phyloP scores from a whole-genome alignment of 805 yeast species.

The Schwanniomyces polymorphus region DNA sequence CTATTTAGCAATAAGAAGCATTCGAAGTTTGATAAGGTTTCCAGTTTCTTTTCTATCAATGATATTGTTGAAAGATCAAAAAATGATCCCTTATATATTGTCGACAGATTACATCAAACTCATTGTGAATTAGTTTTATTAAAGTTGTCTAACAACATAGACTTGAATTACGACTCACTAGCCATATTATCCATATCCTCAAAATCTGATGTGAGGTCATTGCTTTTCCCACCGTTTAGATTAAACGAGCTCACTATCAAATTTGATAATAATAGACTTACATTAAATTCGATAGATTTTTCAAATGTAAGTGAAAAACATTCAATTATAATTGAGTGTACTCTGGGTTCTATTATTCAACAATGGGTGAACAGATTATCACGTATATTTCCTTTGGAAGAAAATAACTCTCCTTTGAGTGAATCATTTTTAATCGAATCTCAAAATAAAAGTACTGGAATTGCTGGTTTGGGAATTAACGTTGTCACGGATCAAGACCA shows the following conservation, averaged over 20 bases:
- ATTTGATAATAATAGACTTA: conserved; percentile 8
- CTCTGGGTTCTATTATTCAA: conserved; percentile 14
- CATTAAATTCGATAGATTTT: conserved; percentile 17
- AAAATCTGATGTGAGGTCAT: conserved; percentile 22
- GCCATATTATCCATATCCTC: conserved; percentile 30
- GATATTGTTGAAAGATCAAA: conserved; percentile 38
- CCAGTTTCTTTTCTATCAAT: conserved; percentile 33
- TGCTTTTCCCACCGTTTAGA: conserved; percentile 44
- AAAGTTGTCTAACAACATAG: conserved; percentile 20
- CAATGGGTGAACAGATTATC: conserved; percentile 33
- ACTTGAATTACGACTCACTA: conserved; percentile 30
- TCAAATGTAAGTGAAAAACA: conserved; percentile 12
- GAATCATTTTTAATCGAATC: conserved; percentile 19
- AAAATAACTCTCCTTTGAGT: conserved; percentile 20
- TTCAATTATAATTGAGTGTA: conserved; percentile 12
- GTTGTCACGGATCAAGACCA: conserved; percentile 12
- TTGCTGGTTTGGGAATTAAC: conserved; percentile 37
- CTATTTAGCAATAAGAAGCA: conserved; percentile 19
- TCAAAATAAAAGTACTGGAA: conserved; percentile 10
- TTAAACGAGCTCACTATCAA: conserved; percentile 32
- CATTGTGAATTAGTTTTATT: conserved; percentile 33
- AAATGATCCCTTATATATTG: conserved; percentile 17
- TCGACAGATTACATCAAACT: conserved; percentile 5
- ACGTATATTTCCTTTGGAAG: conserved; percentile 31
- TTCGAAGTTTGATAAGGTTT: conserved; percentile 19